Evolutionary conservation across 2,329 filamentous ascomycete species (phyloP).

Genomic region (Aspergillus ustus): DNA sequence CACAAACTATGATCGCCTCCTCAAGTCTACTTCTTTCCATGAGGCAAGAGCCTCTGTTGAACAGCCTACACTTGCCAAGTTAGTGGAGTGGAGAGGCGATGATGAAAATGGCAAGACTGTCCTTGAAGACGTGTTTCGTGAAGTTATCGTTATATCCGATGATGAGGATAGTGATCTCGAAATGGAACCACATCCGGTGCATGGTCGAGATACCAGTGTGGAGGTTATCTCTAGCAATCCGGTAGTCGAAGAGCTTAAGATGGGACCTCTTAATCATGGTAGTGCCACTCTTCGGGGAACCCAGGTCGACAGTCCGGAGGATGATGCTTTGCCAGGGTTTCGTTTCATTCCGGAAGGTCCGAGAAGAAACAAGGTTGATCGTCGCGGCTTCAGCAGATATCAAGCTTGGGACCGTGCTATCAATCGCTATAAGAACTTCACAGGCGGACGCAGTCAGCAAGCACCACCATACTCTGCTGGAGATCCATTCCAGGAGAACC

Average conservation of each 20-base stretch:
- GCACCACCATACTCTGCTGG: slow-evolving; percentile 22
- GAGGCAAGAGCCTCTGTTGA: slow-evolving; percentile 61
- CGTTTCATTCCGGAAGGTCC: slow-evolving; percentile 40
- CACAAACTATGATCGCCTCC: slow-evolving; percentile 65
- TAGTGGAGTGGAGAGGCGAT: slow-evolving; percentile 68
- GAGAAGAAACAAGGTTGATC: slow-evolving; percentile 42
- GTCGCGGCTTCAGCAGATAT: slow-evolving; percentile 52
- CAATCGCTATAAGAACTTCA: slow-evolving; percentile 43
- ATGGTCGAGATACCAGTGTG: slow-evolving; percentile 44
- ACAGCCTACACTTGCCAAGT: slow-evolving; percentile 58
- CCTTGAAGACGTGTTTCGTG: slow-evolving; percentile 65
- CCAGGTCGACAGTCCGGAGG: slow-evolving; percentile 38
- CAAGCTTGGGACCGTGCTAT: slow-evolving; percentile 53
- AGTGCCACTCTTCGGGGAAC: slow-evolving; percentile 24
- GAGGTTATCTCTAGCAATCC: slow-evolving; percentile 49
- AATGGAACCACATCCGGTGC: slow-evolving; percentile 31
- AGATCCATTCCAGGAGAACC: slow-evolving; percentile 25
- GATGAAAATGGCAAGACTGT: slow-evolving; percentile 57
- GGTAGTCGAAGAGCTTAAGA: slow-evolving; percentile 40
- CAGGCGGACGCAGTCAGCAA: slow-evolving; percentile 23
- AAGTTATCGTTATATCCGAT: slow-evolving; percentile 67
- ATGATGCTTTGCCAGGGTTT: slow-evolving; percentile 43
- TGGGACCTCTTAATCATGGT: slow-evolving; percentile 34
- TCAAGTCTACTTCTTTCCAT: slow-evolving; percentile 58
- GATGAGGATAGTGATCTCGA: slow-evolving; percentile 58